Conservation (phyloP, 441 rosid genomes). For the Flueggea neowawraea region DNA sequence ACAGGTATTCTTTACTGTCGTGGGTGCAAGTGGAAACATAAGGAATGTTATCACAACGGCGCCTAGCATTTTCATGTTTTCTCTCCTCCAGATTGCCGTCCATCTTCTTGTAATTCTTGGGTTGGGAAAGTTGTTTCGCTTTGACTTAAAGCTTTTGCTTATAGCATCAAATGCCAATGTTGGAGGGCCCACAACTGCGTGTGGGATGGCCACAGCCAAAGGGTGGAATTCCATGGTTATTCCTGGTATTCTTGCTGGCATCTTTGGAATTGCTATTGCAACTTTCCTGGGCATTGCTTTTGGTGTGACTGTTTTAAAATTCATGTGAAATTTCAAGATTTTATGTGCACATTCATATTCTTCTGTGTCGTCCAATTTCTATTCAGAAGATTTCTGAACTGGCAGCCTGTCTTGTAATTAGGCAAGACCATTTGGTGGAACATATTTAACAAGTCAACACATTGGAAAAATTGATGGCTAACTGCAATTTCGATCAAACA, state of each 20-base stretch:
- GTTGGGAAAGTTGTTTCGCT: constrained; percentile 48
- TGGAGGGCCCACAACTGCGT: constrained; percentile 86
- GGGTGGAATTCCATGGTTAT: constrained; percentile 77
- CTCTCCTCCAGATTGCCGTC: constrained; percentile 63
- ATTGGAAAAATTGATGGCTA: no score
- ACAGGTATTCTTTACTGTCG: constrained; percentile 79
- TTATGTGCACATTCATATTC: no score
- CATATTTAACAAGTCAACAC: no score
- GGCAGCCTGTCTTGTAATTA: no score
- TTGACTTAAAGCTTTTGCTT: constrained; percentile 62
- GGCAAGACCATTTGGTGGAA: no score
- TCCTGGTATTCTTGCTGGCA: constrained; percentile 74
- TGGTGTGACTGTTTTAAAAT: constrained; percentile 46
- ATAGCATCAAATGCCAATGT: constrained; percentile 85
- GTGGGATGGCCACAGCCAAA: constrained; percentile 89
- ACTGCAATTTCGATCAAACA: no score
- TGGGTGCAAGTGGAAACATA: constrained; percentile 87
- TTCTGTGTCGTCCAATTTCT: no score
- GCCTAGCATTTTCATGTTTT: constrained; percentile 80
- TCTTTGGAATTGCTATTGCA: constrained; percentile 67
- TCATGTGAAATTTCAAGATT: constrained; percentile 14
- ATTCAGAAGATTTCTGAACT: no score
- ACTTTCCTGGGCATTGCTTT: constrained; percentile 76
- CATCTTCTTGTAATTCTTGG: constrained; percentile 69
- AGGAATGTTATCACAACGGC: constrained; percentile 78